Conservation (phyloP, 2,329 filamentous ascomycete genomes). For the Penicillium sp. region DNA sequence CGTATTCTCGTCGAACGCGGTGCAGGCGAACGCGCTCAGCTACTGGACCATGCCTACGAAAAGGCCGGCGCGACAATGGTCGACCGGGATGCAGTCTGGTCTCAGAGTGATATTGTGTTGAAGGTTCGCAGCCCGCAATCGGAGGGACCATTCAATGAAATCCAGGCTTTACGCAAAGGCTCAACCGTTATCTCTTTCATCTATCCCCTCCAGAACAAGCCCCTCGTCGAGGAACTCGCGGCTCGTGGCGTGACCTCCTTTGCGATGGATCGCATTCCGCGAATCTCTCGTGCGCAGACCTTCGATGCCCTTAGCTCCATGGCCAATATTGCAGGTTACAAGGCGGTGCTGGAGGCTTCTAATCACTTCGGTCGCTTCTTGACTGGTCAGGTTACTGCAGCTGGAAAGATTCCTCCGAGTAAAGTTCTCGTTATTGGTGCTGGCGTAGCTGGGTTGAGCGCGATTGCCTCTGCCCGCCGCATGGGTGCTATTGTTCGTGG, state of each 20-base stretch:
- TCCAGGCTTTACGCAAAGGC: conserved; percentile 65
- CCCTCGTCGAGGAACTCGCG: conserved; percentile 71
- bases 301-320: conserved; percentile 89
- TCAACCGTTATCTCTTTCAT: conserved; percentile 80
- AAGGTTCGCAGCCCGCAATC: conserved; percentile 76
- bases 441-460: conserved; percentile 83
- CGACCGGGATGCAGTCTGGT: conserved; percentile 68
- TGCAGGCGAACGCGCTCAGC: conserved; percentile 75
- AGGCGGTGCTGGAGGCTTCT: conserved; percentile 83
- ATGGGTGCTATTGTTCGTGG: conserved; percentile 87
- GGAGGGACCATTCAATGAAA: conserved; percentile 61
- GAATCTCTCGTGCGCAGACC: conserved; percentile 83
- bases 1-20: conserved; percentile 76
- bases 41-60: conserved; percentile 73
- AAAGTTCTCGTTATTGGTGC: conserved; percentile 90
- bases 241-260: conserved; percentile 71
- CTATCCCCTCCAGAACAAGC: conserved; percentile 77
- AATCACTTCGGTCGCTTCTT: conserved; percentile 87
- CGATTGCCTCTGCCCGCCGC: conserved; percentile 80
- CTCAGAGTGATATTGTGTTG: conserved; percentile 72
- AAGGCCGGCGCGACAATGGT: conserved; percentile 76
- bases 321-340: conserved; percentile 94
- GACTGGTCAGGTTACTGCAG: conserved; percentile 86
- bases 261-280: conserved; percentile 90
- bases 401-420: conserved; percentile 84